phyloP scores from a whole-genome alignment of 805 yeast genomes.

The Cyberlindnera saturnus region DNA sequence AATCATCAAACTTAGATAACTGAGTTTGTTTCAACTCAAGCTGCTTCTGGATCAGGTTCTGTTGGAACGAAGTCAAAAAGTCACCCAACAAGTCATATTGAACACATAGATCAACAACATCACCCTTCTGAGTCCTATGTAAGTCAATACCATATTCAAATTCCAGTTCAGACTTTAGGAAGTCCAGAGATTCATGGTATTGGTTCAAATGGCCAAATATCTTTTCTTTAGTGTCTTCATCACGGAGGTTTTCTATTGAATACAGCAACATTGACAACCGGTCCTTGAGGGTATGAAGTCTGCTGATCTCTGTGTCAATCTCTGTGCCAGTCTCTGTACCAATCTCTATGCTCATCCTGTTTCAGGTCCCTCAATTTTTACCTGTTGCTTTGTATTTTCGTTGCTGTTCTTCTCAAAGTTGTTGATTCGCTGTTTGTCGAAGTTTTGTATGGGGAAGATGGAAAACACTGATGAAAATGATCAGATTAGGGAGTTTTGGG shows the following conservation, averaged over 20 bases:
- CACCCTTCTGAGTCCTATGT: not conserved
- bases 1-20: conserved; percentile 1
- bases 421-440: too few relatives aligned
- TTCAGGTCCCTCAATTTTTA: too few relatives aligned
- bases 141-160: conserved; percentile 16
- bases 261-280: conserved; percentile 8
- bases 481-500: too few relatives aligned
- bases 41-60: conserved; percentile 14
- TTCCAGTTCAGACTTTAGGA: conserved; percentile 10
- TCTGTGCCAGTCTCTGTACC: not conserved
- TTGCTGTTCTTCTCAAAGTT: too few relatives aligned
- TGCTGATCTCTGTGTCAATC: conserved; percentile 1
- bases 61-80: conserved; percentile 12
- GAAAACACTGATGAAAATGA: too few relatives aligned
- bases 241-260: conserved; percentile 6
- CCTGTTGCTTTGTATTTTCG: too few relatives aligned
- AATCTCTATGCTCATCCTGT: not conserved
- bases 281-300: conserved; percentile 5
- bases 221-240: conserved; percentile 10
- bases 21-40: conserved; percentile 7
- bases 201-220: conserved; percentile 12
- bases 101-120: not conserved
- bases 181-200: conserved; percentile 12
- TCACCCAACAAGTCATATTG: conserved; percentile 11
- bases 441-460: too few relatives aligned